These are phyloP conservation scores for Venturia effusa DNA, from an alignment of 2,329 filamentous ascomycete species.

Conservation along the genomic window DNA sequence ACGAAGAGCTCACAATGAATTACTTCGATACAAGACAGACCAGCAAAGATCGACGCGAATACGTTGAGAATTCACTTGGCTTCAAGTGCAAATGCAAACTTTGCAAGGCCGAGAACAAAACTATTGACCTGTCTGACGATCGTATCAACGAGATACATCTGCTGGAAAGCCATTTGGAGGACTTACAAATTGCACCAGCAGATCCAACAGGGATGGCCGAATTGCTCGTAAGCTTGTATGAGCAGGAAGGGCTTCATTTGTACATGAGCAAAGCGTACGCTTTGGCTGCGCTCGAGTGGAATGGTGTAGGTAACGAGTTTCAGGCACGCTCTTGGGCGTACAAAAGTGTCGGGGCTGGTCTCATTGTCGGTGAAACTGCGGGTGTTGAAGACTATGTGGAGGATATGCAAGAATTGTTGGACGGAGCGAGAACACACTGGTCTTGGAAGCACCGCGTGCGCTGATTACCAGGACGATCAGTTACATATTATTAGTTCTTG, in stretches of 20 bases:
- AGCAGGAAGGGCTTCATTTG: constrained; percentile 24
- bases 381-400: background rate
- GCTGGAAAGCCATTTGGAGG: constrained; percentile 24
- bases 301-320: constrained; percentile 23
- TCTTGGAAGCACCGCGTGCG: background rate
- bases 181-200: constrained; percentile 19
- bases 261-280: constrained; percentile 25
- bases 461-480: no score
- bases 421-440: constrained; percentile 1
- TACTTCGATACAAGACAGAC: constrained; percentile 27
- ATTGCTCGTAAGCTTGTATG: constrained; percentile 25
- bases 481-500: no score
- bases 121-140: constrained; percentile 24
- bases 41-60: constrained; percentile 19
- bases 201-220: constrained; percentile 12
- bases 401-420: constrained; percentile 4
- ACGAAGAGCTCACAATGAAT: constrained; percentile 32
- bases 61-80: constrained; percentile 25
- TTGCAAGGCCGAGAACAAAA: constrained; percentile 21
- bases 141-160: constrained; percentile 23
- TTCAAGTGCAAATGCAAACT: constrained; percentile 29
- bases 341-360: background rate
- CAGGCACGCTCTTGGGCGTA: background rate
- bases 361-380: background rate
- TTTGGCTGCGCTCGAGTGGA: constrained; percentile 30